phyloP scores from a whole-genome alignment of 805 yeast species.

The Metschnikowia santaceciliae region DNA sequence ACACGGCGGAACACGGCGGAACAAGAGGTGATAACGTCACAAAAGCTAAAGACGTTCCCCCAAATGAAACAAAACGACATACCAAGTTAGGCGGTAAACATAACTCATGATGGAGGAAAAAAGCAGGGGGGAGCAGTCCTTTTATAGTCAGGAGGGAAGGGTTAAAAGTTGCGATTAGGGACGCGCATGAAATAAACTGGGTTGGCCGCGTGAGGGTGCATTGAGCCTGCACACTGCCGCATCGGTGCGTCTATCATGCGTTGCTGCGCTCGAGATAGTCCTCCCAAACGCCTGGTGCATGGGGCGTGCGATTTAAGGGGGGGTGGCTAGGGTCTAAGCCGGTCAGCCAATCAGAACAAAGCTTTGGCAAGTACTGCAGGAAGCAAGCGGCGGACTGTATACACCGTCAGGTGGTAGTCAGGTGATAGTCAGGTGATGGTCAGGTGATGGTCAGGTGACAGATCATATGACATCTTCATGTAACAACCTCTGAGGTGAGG shows the following conservation, averaged over 20 bases:
- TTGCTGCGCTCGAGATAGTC: not conserved
- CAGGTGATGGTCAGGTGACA: too few relatives aligned
- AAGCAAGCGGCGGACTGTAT: too few relatives aligned
- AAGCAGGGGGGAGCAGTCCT: not conserved
- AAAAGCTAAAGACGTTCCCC: too few relatives aligned
- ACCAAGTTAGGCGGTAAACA: conserved; percentile 9
- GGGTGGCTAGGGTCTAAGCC: not conserved
- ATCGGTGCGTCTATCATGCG: conserved; percentile 6
- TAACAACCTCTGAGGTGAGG: too few relatives aligned
- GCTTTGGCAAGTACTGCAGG: too few relatives aligned
- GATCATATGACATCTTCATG: too few relatives aligned
- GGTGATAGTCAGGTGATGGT: too few relatives aligned
- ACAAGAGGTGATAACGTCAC: too few relatives aligned
- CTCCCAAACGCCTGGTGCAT: not conserved
- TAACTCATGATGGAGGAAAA: conserved; percentile 6
- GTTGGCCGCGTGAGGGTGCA: conserved; percentile 2
- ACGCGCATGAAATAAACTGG: conserved; percentile 3
- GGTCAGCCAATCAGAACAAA: not conserved
- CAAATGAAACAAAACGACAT: not conserved
- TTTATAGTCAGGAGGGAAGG: not conserved
- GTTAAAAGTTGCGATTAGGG: conserved; percentile 3
- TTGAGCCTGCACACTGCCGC: conserved; percentile 1
- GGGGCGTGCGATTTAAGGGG: not conserved
- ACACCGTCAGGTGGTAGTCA: too few relatives aligned
- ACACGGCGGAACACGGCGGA: too few relatives aligned